Conservation (phyloP, 192 early-diverging fungal species). For the Thoreauomyces humboldtii region DNA sequence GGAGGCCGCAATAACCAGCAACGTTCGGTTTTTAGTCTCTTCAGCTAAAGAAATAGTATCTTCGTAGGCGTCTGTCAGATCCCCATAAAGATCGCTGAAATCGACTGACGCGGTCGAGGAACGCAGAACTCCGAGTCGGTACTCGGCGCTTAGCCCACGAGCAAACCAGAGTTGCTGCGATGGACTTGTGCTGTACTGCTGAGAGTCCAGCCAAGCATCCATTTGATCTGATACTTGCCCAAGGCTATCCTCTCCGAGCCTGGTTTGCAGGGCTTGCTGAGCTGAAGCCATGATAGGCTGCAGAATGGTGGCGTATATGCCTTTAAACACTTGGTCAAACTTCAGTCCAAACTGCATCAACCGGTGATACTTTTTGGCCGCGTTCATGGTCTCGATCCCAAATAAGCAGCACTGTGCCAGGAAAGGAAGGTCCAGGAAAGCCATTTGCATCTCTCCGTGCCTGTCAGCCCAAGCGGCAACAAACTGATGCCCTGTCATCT, state of each 20-base stretch:
- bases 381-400: conserved; percentile 19
- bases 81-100: not conserved
- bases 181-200: not conserved
- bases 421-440: conserved; percentile 20
- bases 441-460: conserved; percentile 13
- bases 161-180: conserved; percentile 3
- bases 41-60: not conserved
- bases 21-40: not conserved
- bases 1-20: conserved; percentile 5
- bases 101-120: not conserved
- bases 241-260: not conserved
- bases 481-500: conserved; percentile 17
- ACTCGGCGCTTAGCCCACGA: conserved; percentile 1
- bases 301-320: conserved; percentile 4
- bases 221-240: conserved; percentile 4
- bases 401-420: conserved; percentile 18
- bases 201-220: conserved; percentile 8
- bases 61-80: conserved; percentile 8
- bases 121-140: not conserved
- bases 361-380: conserved; percentile 24
- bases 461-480: conserved; percentile 24
- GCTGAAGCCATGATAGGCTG: conserved; percentile 15
- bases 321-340: conserved; percentile 24
- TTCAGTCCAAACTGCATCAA: conserved; percentile 14
- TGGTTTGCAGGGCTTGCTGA: not conserved